These are phyloP conservation scores for Rhinocladiella mackenziei DNA, from an alignment of 2,329 filamentous ascomycete genomes.

Conservation along the genomic window DNA sequence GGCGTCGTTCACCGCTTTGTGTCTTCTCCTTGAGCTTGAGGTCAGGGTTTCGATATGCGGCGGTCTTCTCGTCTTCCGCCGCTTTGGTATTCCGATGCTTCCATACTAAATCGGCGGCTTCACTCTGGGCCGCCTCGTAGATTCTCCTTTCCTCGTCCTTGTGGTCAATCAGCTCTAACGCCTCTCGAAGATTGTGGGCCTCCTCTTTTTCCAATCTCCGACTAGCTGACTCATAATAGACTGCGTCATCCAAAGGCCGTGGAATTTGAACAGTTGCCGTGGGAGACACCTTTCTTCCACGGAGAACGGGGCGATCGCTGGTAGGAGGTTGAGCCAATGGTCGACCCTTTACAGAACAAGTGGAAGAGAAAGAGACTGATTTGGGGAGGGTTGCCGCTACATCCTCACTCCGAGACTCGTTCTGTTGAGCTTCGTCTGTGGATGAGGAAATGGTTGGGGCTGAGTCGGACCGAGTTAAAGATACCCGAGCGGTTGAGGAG, in stretches of 20 bases:
- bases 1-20: constrained; percentile 30
- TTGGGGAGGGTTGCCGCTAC: constrained; percentile 11
- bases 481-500: constrained; percentile 14
- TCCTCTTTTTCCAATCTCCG: constrained; percentile 58
- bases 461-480: constrained; percentile 28
- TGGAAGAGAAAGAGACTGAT: constrained; percentile 17
- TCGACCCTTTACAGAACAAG: constrained; percentile 30
- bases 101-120: constrained; percentile 62
- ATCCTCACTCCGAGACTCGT: neutral
- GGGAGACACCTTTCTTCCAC: constrained; percentile 37
- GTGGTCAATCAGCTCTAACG: constrained; percentile 57
- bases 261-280: constrained; percentile 34
- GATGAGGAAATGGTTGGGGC: constrained; percentile 4
- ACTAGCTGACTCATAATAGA: constrained; percentile 53
- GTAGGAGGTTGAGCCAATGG: constrained; percentile 39
- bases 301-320: constrained; percentile 31
- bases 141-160: constrained; percentile 51
- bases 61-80: constrained; percentile 47
- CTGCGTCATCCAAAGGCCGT: constrained; percentile 37
- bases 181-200: constrained; percentile 52
- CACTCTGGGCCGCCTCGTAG: constrained; percentile 56
- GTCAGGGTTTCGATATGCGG: constrained; percentile 46
- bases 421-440: constrained; percentile 2
- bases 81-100: constrained; percentile 56
- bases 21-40: constrained; percentile 22